These are phyloP conservation scores for Esteya vermicola DNA, from an alignment of 2,329 filamentous ascomycete species.

Conservation along the genomic window DNA sequence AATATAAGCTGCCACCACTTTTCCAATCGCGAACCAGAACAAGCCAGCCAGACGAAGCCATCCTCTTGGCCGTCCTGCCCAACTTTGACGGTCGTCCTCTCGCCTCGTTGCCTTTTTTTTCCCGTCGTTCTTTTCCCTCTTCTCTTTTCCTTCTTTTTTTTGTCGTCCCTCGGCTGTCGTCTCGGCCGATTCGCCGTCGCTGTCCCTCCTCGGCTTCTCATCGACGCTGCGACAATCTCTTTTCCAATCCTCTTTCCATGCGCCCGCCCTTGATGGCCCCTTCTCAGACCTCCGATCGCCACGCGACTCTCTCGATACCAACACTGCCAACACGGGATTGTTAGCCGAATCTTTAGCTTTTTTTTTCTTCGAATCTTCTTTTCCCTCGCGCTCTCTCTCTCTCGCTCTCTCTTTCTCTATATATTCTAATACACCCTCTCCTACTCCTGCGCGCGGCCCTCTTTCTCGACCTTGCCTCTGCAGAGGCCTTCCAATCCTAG, in stretches of 20 bases:
- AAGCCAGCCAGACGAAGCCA: too few species aligned
- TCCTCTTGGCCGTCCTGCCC: too few species aligned
- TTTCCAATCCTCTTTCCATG: neutral
- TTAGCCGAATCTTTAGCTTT: neutral
- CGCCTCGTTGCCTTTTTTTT: too few species aligned
- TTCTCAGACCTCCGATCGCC: neutral
- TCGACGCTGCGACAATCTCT: neutral
- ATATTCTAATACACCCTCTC: too few species aligned
- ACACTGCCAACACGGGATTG: neutral
- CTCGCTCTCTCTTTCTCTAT: neutral
- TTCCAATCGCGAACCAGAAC: too few species aligned
- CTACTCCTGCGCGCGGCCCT: constrained; percentile 1
- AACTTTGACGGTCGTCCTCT: too few species aligned
- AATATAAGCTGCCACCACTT: too few species aligned
- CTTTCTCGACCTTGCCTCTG: constrained; percentile 2
- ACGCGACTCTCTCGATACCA: neutral
- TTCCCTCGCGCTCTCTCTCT: neutral
- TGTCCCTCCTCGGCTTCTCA: too few species aligned
- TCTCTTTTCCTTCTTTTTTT: neutral
- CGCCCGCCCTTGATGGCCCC: neutral
- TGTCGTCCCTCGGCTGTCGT: neutral
- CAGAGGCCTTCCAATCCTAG: too few species aligned
- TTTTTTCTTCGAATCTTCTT: neutral
- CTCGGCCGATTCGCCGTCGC: neutral
- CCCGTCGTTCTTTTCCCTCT: too few species aligned